Conservation (phyloP, 1,139 yeast genomes). For the Eremothecium cymbalariae region DNA sequence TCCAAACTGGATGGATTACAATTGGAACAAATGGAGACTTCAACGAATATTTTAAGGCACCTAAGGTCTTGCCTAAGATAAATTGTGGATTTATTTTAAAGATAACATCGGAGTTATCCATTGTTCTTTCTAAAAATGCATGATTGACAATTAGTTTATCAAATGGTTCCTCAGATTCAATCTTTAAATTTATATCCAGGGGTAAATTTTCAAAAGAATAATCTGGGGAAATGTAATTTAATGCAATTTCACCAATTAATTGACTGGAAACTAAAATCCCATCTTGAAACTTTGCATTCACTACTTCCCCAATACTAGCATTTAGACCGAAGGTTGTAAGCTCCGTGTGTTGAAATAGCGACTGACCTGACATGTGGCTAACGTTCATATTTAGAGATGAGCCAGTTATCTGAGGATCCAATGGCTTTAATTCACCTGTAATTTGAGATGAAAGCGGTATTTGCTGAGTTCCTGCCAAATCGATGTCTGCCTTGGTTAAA, state of each 20-base stretch:
- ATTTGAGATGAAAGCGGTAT: constrained; percentile 19
- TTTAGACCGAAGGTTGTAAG: constrained; percentile 52
- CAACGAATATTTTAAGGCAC: constrained; percentile 65
- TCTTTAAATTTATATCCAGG: constrained; percentile 32
- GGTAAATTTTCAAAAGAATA: constrained; percentile 30
- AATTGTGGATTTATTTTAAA: constrained; percentile 32
- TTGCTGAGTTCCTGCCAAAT: constrained; percentile 20
- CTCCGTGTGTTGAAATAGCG: constrained; percentile 45
- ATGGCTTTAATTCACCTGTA: constrained; percentile 25
- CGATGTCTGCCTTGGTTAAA: constrained; percentile 36
- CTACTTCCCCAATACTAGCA: constrained; percentile 73
- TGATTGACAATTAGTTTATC: constrained; percentile 34
- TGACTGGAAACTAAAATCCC: constrained; percentile 53
- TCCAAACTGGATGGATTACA: constrained; percentile 75
- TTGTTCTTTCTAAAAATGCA: constrained; percentile 33
- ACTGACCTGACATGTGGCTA: constrained; percentile 20
- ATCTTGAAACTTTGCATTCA: constrained; percentile 64
- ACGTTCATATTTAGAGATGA: constrained; percentile 25
- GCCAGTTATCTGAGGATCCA: constrained; percentile 36
- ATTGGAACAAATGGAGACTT: constrained; percentile 53
- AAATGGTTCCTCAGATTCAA: constrained; percentile 26
- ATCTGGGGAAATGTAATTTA: constrained; percentile 43
- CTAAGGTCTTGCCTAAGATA: constrained; percentile 51
- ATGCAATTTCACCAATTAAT: constrained; percentile 71
- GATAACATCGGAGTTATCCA: constrained; percentile 20